phyloP scores from a whole-genome alignment of 2,329 filamentous ascomycete genomes.

The Elsinoe necatrix region DNA sequence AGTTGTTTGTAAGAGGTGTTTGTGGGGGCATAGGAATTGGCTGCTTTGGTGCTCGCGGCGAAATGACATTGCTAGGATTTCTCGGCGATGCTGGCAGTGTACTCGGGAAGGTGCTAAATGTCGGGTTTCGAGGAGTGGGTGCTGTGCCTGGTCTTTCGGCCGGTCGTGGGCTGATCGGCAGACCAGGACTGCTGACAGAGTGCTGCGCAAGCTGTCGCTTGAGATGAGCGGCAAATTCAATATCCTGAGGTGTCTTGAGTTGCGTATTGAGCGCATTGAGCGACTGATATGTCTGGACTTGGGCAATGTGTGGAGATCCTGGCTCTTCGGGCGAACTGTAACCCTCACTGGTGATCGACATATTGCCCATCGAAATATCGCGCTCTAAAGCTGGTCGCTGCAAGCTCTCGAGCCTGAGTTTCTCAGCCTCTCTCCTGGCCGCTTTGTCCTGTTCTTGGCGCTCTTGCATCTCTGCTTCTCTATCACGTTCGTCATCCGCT shows the following conservation, averaged over 20 bases:
- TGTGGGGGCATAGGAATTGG: constrained; percentile 64
- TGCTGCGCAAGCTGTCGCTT: constrained; percentile 28
- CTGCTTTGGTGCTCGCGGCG: constrained; percentile 64
- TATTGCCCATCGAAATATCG: neutral
- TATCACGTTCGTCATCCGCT: constrained; percentile 75
- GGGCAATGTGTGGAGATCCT: constrained; percentile 18
- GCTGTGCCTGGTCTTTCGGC: constrained; percentile 46
- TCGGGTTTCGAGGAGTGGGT: constrained; percentile 49
- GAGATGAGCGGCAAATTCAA: neutral
- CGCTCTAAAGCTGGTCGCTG: constrained; percentile 22
- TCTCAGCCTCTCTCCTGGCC: constrained; percentile 53
- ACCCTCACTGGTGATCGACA: constrained; percentile 9
- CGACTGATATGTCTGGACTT: constrained; percentile 19
- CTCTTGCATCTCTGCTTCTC: constrained; percentile 60
- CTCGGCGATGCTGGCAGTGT: constrained; percentile 53
- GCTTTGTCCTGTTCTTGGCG: constrained; percentile 64
- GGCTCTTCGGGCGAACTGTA: constrained; percentile 16
- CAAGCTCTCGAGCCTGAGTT: constrained; percentile 32
- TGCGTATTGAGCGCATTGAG: constrained; percentile 15
- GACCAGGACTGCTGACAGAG: constrained; percentile 52
- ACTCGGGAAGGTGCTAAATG: constrained; percentile 52
- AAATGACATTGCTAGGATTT: constrained; percentile 50
- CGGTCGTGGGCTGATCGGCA: constrained; percentile 54
- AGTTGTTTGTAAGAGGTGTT: constrained; percentile 56
- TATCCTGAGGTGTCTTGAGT: constrained; percentile 11